Evolutionary conservation across 306 rosid genomes (phyloP).

Genomic region (Corylus heterophylla): DNA sequence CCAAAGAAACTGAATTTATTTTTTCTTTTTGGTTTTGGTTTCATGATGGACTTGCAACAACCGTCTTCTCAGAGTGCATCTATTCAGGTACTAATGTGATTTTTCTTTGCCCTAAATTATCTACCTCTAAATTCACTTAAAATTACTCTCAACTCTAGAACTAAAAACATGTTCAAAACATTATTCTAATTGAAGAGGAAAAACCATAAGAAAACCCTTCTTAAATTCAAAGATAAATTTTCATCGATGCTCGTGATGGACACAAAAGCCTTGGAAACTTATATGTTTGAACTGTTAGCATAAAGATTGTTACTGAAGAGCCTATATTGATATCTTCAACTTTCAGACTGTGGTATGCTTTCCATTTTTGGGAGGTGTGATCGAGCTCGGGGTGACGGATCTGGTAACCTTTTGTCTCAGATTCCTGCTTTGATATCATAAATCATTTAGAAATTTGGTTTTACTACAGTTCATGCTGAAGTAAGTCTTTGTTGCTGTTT

Average conservation of each 20-base stretch:
- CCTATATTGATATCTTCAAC: constrained; percentile 15
- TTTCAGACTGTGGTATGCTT: constrained; percentile 83
- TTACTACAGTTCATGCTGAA: not conserved
- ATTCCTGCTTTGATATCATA: not conserved
- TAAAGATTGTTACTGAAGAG: not conserved
- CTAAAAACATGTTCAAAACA: not conserved
- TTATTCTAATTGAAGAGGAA: not conserved
- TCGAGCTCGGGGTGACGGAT: constrained; percentile 75
- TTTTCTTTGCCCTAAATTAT: not conserved
- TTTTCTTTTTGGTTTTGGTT: constrained; percentile 43
- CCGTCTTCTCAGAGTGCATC: constrained; percentile 73
- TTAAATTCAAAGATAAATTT: not conserved
- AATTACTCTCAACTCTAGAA: constrained; percentile 9
- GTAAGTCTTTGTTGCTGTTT: constrained; percentile 8
- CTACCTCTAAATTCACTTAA: not conserved
- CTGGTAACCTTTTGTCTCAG: constrained; percentile 36
- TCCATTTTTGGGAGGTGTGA: constrained; percentile 75
- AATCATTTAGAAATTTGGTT: constrained; percentile 8
- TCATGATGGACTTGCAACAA: constrained; percentile 28
- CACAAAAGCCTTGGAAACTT: not conserved
- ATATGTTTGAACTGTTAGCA: not conserved
- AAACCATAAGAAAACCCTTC: not conserved
- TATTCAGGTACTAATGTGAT: constrained; percentile 60
- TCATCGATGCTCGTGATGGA: not conserved
- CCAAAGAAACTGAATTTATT: constrained; percentile 25